phyloP scores from a whole-genome alignment of 1,139 yeast genomes.

The Saccharomyces uvarum region DNA sequence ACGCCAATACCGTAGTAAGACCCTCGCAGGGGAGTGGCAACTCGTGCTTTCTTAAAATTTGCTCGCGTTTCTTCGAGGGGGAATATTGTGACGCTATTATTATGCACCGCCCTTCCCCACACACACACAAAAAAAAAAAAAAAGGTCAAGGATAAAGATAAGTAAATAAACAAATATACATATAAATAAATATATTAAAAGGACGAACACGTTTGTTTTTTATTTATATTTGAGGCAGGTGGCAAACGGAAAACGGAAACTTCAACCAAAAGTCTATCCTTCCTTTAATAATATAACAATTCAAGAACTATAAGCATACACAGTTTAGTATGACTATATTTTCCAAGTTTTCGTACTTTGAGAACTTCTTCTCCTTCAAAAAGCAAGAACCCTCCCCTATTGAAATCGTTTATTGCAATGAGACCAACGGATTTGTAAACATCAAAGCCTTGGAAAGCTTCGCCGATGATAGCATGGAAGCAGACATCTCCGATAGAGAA shows the following conservation, averaged over 20 bases:
- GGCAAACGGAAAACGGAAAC: neutral
- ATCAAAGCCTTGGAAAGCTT: conserved; percentile 4
- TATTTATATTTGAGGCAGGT: neutral
- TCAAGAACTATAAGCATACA: neutral
- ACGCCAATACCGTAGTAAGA: conserved; percentile 3
- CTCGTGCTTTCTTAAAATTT: neutral
- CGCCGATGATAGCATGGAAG: conserved; percentile 8
- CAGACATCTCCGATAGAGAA: conserved; percentile 13
- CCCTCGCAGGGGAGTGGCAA: conserved; percentile 4
- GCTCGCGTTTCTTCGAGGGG: neutral
- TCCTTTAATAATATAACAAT: neutral
- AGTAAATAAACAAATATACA: neutral
- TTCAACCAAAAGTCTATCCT: neutral
- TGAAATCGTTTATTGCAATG: conserved; percentile 7
- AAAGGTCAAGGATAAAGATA: neutral
- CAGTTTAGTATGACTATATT: neutral
- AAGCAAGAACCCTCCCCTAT: neutral
- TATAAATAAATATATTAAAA: neutral
- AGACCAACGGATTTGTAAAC: conserved; percentile 12
- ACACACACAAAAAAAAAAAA: conserved; percentile 1
- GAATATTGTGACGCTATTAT: neutral
- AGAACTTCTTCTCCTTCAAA: neutral
- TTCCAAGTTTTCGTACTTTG: neutral
- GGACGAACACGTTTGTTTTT: neutral
- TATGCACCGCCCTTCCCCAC: conserved; percentile 1